Evolutionary conservation across 2,329 filamentous ascomycete genomes (phyloP), one percentile per base, ranked within the genome.

Genomic region (Fusarium sp.): DNA sequence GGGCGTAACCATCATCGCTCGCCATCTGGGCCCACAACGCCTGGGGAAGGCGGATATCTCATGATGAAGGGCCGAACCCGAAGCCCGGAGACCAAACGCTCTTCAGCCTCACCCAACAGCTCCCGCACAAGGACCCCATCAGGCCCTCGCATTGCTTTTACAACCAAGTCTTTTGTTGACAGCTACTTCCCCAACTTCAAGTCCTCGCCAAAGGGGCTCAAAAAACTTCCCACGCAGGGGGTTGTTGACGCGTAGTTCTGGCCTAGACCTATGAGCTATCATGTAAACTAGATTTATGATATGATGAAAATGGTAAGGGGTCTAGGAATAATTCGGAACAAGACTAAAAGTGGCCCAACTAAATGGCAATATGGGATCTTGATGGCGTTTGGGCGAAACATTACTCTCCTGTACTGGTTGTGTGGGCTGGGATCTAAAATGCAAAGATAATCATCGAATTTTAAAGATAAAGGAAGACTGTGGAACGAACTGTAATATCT

Each of bases 81-180:
- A 26, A 80, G 77, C 51, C 75, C 76, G 9, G 76, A 76, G 45
- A 58, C 67, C 47, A 72, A 53, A 56, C 58, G 64, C 48, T 49
- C 45, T 25, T 66, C 52, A 39, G 56, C 64, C 28, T 67, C 80
- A 4, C 79, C 81, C 5, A 85, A 83, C 61, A 81, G 78, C 52
- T 82, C 80, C 2, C 77, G 80, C 44, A 75, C 78, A 2, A 78
- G 83, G 57, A 85, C 82, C 3, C 80, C 83, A 3, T 81, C 81
- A 3, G 72, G 70, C 1, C 72, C 75, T 32, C 73, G 78, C 3
- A 59, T 75, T 64, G 76, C 50, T 45, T 72, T 72, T 42, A 60
- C 68, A 6, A 67, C 67, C 29, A 65, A 68, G 45, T 58, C 64
- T 13, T 64, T 69, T 35, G 64, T 75, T 9, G 77, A 81, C 24